A percentile compares a stretch with the other conserved stretches of the same genome.
These are phyloP conservation scores for Nigrograna mackinnonii DNA, from an alignment of 2,329 filamentous ascomycete species.

Conservation along the genomic window DNA sequence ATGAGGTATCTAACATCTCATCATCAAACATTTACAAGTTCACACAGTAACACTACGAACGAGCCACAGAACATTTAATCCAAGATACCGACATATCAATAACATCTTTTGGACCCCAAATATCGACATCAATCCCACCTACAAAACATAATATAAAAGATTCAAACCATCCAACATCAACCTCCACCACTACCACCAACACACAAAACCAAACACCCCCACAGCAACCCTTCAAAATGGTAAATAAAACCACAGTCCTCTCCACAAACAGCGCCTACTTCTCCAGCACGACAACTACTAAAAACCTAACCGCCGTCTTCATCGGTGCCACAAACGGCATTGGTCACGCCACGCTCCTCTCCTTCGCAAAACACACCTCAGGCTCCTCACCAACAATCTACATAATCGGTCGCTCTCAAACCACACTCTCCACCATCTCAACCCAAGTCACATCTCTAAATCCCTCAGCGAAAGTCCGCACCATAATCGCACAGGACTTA, in stretches of 20 bases:
- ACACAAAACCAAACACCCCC: background rate
- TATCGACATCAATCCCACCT: background rate
- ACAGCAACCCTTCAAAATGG: conserved; percentile 8
- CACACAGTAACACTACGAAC: too few species aligned
- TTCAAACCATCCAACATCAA: too few species aligned
- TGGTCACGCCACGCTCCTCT: conserved; percentile 11
- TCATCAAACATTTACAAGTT: too few species aligned
- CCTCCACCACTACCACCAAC: background rate
- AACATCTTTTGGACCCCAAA: background rate
- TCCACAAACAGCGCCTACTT: conserved; percentile 8
- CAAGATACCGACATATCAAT: background rate
- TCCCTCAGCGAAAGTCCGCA: conserved; percentile 10
- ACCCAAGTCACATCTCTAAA: conserved; percentile 5
- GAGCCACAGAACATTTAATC: background rate
- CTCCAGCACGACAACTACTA: conserved; percentile 1
- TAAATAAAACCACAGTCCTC: conserved; percentile 9
- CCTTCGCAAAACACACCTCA: conserved; percentile 11
- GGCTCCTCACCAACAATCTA: conserved; percentile 13
- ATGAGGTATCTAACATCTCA: too few species aligned
- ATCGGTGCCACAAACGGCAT: conserved; percentile 19
- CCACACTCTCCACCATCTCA: conserved; percentile 4
- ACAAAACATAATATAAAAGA: background rate
- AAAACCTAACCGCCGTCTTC: conserved; percentile 15
- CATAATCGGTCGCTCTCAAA: conserved; percentile 8
- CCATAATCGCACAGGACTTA: conserved; percentile 13